phyloP scores from a whole-genome alignment of 106 monocot species.

The Dendrobium catenatum region DNA sequence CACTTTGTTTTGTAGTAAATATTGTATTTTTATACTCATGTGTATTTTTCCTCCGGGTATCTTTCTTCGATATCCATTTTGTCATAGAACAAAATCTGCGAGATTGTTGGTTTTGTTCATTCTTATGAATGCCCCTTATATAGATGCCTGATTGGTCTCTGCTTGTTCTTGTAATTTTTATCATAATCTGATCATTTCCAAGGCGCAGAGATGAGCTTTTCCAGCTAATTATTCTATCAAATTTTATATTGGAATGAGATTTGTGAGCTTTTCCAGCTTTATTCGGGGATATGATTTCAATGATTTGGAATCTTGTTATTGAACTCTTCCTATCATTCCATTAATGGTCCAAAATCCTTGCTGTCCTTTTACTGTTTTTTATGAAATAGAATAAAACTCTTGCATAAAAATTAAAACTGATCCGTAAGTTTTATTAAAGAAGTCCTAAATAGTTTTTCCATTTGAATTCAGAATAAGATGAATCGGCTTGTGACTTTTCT shows the following conservation, averaged over 20 bases:
- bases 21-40: neutral
- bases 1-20: neutral
- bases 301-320: neutral
- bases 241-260: neutral
- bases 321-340: neutral
- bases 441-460: too few relatives aligned
- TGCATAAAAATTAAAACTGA: too few relatives aligned
- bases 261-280: neutral
- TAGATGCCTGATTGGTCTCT: neutral
- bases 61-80: too few relatives aligned
- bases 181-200: too few relatives aligned
- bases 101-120: too few relatives aligned
- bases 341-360: neutral
- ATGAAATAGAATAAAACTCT: neutral
- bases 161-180: neutral
- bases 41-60: too few relatives aligned
- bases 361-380: neutral
- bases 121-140: neutral
- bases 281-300: neutral
- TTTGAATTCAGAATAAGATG: too few relatives aligned
- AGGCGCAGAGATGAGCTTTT: too few relatives aligned
- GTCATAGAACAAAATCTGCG: too few relatives aligned
- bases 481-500: neutral
- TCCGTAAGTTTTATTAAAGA: too few relatives aligned
- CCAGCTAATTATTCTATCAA: too few relatives aligned